phyloP scores from a whole-genome alignment of 768 basidiomycete genomes.

The Cystofilobasidium macerans region DNA sequence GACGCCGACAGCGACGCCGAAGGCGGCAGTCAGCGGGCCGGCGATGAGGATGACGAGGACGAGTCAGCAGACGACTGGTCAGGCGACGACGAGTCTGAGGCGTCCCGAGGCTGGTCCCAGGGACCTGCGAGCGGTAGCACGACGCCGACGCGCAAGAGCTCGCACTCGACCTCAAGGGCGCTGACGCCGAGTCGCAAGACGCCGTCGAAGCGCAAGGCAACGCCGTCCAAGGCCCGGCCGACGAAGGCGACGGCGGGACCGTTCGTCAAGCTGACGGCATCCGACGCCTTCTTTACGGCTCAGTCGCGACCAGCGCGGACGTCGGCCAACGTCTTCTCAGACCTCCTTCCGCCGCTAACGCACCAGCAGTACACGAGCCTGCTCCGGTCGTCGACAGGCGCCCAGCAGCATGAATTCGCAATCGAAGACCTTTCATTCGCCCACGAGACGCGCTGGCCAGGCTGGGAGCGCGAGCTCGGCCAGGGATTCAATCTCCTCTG shows the following conservation, averaged over 20 bases:
- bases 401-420: conserved; percentile 27
- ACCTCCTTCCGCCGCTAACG: conserved; percentile 58
- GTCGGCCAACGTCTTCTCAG: conserved; percentile 67
- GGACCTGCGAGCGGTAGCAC: not conserved
- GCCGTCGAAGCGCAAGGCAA: conserved; percentile 1
- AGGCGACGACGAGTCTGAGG: conserved; percentile 4
- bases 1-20: conserved; percentile 1
- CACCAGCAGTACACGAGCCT: conserved; percentile 46
- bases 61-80: conserved; percentile 4
- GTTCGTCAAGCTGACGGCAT: conserved; percentile 53
- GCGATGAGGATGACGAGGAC: not conserved
- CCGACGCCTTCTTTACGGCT: conserved; percentile 70
- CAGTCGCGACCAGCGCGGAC: conserved; percentile 44
- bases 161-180: not conserved
- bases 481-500: conserved; percentile 73
- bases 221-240: not conserved
- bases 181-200: not conserved
- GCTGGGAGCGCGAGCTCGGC: conserved; percentile 58
- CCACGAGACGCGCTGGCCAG: conserved; percentile 38
- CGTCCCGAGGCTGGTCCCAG: not conserved
- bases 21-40: not conserved
- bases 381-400: conserved; percentile 34
- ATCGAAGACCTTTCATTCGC: conserved; percentile 31
- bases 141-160: not conserved
- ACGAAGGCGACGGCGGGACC: conserved; percentile 8